Base-by-base conservation (phyloP, 305 asterid species). In the Rubia balearica region DNA sequence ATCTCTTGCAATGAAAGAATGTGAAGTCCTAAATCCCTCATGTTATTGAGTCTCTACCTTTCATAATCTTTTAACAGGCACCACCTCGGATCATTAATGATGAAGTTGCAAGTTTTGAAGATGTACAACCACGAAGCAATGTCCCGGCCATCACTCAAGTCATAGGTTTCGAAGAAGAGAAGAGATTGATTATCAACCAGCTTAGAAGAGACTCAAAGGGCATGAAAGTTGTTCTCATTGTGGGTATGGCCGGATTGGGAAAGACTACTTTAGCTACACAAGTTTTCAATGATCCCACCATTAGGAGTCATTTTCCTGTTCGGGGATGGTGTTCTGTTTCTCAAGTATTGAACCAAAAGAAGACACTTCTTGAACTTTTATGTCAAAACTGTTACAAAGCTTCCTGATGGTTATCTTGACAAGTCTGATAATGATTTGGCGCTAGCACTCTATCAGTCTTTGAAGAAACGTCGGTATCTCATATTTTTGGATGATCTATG, bases 401-500 rank as follows among this genome's bases (percentile, higher is more conserved):
- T 61, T 10, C 65, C 42, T 4, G 30, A 38, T 19, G 42, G 22
- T 9, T 36, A 11, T 64, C n/a, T 7, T 12, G 42, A 61, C 7
- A 61, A 10, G 65, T 8, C 41, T 24, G 42, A 61, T 5, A 7
- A 24, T 9, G 65, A 61, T 30, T 10, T 61, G 42, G 65, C 42
- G 0, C n/a, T 24, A 11, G 19, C 33, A n/a, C 65, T 61, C 42
- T 6, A 38, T 36, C 65, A 38, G 7, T 10, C 17, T 13, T 13
- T 61, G 42, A 61, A 61, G 38, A 10, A 14, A 30, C 22, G 21
- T 17, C 33, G 65, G 8, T 61, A 61, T 13, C 65, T 61, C 42
- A 24, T 61, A 6, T 61, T 61, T 61, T 61, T 61, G 65, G 66
- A 61, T 61, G 66, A 61, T 33, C 7, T 61, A 21, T 61, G 66